phyloP scores from a whole-genome alignment of 306 rosid genomes.

The Rosa multiflora region DNA sequence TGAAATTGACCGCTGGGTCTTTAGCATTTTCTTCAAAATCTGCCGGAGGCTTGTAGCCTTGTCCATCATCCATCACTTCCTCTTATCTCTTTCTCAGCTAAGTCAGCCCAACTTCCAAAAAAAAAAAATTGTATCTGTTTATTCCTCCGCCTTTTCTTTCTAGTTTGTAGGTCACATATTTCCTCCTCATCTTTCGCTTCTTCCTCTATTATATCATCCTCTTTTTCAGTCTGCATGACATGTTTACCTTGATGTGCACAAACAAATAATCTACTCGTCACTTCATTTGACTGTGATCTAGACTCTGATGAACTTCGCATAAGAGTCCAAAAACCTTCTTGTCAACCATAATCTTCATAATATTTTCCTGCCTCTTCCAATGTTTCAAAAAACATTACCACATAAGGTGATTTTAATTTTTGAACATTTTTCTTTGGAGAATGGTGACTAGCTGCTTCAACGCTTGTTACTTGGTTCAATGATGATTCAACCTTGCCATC shows the following conservation, averaged over 20 bases:
- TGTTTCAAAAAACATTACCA: slow-evolving; percentile 1
- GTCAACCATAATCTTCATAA: background rate
- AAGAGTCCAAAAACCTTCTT: slow-evolving; percentile 1
- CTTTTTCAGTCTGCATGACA: background rate
- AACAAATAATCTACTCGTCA: background rate
- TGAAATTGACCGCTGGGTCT: too few relatives aligned
- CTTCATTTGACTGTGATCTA: background rate
- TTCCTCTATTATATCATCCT: background rate
- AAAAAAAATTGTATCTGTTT: too few relatives aligned
- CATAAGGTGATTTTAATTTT: too few relatives aligned
- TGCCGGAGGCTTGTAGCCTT: too few relatives aligned
- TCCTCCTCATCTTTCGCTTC: background rate
- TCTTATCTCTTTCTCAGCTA: too few relatives aligned
- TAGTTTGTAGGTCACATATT: too few relatives aligned
- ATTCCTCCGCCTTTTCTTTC: background rate
- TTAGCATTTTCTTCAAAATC: too few relatives aligned
- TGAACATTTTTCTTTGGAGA: background rate
- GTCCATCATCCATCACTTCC: too few relatives aligned
- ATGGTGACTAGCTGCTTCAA: background rate
- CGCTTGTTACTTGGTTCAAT: background rate
- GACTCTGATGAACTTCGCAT: background rate
- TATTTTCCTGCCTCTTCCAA: background rate
- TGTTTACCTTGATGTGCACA: slow-evolving; percentile 5
- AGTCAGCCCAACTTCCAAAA: too few relatives aligned
- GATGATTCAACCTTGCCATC: background rate